phyloP scores from a whole-genome alignment of 345 rosid genomes.

The Populus deltoides region DNA sequence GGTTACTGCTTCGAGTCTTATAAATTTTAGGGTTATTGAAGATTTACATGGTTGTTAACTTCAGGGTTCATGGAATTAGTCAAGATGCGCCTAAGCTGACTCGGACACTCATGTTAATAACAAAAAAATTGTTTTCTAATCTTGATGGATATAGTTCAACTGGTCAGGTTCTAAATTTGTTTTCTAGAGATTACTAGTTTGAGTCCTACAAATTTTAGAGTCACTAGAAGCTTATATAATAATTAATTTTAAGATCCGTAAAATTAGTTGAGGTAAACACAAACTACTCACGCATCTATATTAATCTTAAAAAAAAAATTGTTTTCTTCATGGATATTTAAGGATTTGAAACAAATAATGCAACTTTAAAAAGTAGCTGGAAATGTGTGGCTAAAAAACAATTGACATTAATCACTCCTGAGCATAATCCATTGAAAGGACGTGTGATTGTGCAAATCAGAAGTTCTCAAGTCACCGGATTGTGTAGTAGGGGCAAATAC shows the following conservation, averaged over 20 bases:
- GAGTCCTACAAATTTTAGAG: accelerated
- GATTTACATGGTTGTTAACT: accelerated
- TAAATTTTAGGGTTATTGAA: no score
- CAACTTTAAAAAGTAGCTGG: neutral
- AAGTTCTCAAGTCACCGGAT: neutral
- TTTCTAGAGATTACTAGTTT: accelerated
- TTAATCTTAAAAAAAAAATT: no score
- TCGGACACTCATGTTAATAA: no score
- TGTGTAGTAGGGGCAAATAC: neutral
- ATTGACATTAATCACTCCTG: neutral
- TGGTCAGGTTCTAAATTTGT: no score
- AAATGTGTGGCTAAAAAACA: neutral
- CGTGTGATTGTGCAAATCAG: neutral
- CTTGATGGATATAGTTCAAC: accelerated
- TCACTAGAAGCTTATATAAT: accelerated
- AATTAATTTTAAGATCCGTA: no score
- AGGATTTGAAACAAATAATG: neutral
- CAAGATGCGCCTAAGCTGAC: no score
- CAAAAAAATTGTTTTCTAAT: no score
- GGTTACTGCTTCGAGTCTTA: no score
- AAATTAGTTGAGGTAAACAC: no score
- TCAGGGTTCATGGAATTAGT: accelerated
- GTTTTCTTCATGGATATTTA: neutral
- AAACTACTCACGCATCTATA: no score
- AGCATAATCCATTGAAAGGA: neutral